These are phyloP conservation scores for Orbilia quercus DNA, from an alignment of 2,329 filamentous ascomycete species.

Conservation along the genomic window DNA sequence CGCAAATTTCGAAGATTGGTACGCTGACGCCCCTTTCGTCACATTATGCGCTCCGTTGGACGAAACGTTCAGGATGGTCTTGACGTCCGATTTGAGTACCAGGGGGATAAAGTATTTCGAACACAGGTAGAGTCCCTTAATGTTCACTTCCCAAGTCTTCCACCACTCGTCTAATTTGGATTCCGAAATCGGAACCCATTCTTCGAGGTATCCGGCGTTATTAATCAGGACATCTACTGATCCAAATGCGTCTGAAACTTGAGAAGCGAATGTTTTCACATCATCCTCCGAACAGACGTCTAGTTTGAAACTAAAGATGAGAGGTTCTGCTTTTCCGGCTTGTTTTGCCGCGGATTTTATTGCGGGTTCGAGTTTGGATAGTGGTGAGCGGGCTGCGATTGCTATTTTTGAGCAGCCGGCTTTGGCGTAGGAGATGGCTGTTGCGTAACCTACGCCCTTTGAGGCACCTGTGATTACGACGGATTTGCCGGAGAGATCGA, in stretches of 20 bases:
- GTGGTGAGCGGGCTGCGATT: constrained; percentile 68
- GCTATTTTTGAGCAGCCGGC: constrained; percentile 68
- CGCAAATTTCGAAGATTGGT: constrained; percentile 66
- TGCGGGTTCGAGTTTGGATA: constrained; percentile 62
- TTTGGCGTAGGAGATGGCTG: constrained; percentile 69
- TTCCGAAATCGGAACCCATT: constrained; percentile 58
- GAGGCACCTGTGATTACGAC: constrained; percentile 69
- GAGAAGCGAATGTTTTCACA: constrained; percentile 61
- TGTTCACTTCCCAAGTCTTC: constrained; percentile 66
- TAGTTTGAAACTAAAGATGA: constrained; percentile 51
- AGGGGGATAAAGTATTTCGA: constrained; percentile 59
- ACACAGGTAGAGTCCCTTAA: constrained; percentile 66
- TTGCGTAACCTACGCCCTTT: constrained; percentile 69
- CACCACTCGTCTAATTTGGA: constrained; percentile 62
- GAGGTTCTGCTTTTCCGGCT: constrained; percentile 62
- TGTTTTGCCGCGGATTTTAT: constrained; percentile 62
- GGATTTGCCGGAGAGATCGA: constrained; percentile 16
- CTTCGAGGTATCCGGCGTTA: constrained; percentile 65
- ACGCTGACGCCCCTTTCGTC: constrained; percentile 63
- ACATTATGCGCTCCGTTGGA: constrained; percentile 64
- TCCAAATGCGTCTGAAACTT: constrained; percentile 60
- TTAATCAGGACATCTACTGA: constrained; percentile 65
- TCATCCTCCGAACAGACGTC: constrained; percentile 63
- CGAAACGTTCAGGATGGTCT: constrained; percentile 63
- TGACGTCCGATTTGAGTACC: constrained; percentile 9